Conservation (phyloP, 768 basidiomycete species). For the Lactarius deliciosus region DNA sequence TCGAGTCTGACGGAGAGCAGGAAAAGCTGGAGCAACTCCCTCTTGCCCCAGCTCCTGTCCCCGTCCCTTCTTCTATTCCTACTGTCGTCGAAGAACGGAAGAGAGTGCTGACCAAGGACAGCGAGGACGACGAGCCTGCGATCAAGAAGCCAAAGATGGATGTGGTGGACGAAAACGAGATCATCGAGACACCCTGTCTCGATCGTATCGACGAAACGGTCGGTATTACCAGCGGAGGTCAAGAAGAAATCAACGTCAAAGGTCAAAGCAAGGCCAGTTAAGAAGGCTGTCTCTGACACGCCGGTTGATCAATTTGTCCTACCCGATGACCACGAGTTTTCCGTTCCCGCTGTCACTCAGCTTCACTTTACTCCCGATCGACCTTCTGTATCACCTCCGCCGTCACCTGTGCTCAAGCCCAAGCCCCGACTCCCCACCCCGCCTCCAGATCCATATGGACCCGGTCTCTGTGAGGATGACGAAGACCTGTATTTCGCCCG, state of each 20-base stretch:
- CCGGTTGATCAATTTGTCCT: conserved; percentile 50
- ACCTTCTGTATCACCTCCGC: conserved; percentile 52
- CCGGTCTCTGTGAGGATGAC: conserved; percentile 76
- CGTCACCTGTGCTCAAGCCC: conserved; percentile 42
- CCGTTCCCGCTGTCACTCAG: conserved; percentile 50
- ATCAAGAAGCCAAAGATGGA: conserved; percentile 43
- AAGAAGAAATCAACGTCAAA: conserved; percentile 42
- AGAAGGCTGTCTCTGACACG: conserved; percentile 31
- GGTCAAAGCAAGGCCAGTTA: conserved; percentile 42
- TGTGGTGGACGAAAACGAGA: conserved; percentile 24
- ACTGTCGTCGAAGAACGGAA: conserved; percentile 34
- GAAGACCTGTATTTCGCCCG: conserved; percentile 85
- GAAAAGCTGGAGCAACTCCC: conserved; percentile 25
- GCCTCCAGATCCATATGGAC: conserved; percentile 52
- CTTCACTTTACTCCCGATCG: conserved; percentile 47
- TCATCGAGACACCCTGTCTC: conserved; percentile 25
- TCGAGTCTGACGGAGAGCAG: conserved; percentile 65
- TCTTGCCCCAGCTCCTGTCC: conserved; percentile 33
- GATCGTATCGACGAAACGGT: conserved; percentile 18
- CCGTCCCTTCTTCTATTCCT: conserved; percentile 26
- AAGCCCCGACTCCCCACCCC: conserved; percentile 45
- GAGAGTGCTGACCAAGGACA: conserved; percentile 34
- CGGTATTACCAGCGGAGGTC: conserved; percentile 29
- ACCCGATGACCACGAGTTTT: conserved; percentile 49
- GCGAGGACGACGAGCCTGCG: conserved; percentile 41